Evolutionary conservation across 768 basidiomycete species (phyloP), one percentile per base, ranked within the genome.

Genomic region (Leucocoprinus leucothites): DNA sequence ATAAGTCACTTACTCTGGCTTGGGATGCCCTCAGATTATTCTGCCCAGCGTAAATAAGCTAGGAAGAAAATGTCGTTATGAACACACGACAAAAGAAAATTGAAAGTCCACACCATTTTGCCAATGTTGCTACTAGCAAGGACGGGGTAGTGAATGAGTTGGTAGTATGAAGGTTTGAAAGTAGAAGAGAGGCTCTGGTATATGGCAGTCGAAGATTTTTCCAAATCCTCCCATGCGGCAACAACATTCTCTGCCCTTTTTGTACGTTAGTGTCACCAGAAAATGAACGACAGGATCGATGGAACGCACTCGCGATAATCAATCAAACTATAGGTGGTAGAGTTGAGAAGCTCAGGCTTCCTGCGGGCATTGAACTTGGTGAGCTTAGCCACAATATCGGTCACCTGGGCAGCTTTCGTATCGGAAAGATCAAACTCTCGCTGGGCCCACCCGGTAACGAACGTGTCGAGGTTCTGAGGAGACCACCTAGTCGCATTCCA

Each of bases 101-200:
- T 4, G 31, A 9, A 41, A 2, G 31, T 11, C 46, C 28, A 73
- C 28, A 73, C 71, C 74, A 88, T 76, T 54, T 77, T 75, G 14
- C 75, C 79, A 25, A 87, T 64, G 47, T 82, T 87, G 43, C 74
- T 70, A 58, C 80, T 82, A 0, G 85, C 85, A 47, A 79, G 65
- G 18, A 85, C 76, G 3, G 85, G 81, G 60, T 87, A 84, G 26
- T 85, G 83, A 1, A 91, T 78, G n/a, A 85, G 74, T 64, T 91
- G 77, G 78, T 82, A 89, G 72, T 82, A 90, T 0, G 87, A 80
- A 1, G 84, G 74, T 60, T 85, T 71, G 54, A 68, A 74, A 1
- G 61, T 71, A 16, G 69, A 56, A 0, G 79, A 66, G 4, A 89
- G 69, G n/a, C 67, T 68, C 61, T 83, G 73, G 66, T 82, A 86